Base-by-base conservation (phyloP, 169 alveolate genomes). In the Cryptosporidium sp. region DNA sequence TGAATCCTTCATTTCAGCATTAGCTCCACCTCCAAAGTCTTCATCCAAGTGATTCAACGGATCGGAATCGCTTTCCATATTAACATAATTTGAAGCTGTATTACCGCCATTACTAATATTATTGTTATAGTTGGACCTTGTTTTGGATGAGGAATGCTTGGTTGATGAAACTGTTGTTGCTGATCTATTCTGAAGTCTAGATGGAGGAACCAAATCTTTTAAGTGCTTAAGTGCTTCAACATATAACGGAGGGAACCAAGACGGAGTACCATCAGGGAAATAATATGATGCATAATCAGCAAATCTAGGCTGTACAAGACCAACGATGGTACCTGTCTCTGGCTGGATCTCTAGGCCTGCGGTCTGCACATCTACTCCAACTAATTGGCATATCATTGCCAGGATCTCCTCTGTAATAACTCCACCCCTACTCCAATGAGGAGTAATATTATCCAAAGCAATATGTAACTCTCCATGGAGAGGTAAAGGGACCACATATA, bases 401-500 rank as follows among this genome's bases (percentile, higher is more conserved):
- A 80, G 45, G 26, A 80, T 80, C n/a, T 80, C 89, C 62, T 80
- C 89, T 4, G 55, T 62, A 16, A 80, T 65, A 8, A 80, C 35
- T 16, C 89, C 89, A 12, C 89, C 89, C 31, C 89, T 59, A 29
- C 89, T 80, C 89, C 89, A 80, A 80, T 80, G 89, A n/a, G 89
- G 89, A 48, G n/a, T 65, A 48, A 80, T 80, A 80, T 80, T 59
- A 41, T 80, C 89, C 75, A 80, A 48, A 29, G 89, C 89, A 61
- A 45, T 31, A 80, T 80, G 89, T 45, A 80, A 48, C 33, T 80
- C 89, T 39, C 89, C 89, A 48, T 80, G 89, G 16, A 80, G 52
- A 39, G 89, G 89, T 33, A 80, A 45, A 21, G 89, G 89, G 10
- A 80, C 89, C 21, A 80, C 89, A 65, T 80, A 80, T 50, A 80